A percentile compares a stretch with the other conserved stretches of the same genome.
Conservation (phyloP, 2,329 filamentous ascomycete genomes). For the Aspergillus luchuensis region DNA sequence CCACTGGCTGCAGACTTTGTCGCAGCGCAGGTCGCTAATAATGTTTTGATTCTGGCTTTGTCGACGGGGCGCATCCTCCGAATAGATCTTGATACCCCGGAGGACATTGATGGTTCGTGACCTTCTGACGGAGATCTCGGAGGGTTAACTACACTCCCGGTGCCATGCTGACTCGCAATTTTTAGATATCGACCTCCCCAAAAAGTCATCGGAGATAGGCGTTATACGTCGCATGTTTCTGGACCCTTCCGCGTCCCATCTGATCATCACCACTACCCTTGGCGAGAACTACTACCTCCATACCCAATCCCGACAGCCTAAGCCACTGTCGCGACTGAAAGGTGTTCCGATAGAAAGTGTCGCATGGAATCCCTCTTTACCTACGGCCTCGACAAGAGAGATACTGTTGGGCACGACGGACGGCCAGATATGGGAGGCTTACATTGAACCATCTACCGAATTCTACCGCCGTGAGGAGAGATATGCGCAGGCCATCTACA, state of each 20-base stretch:
- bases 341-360: conserved; percentile 86
- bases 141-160: neutral
- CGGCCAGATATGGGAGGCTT: conserved; percentile 91
- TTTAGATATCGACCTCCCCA: conserved; percentile 94
- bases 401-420: conserved; percentile 91
- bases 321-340: conserved; percentile 77
- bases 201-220: conserved; percentile 86
- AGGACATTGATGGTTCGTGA: conserved; percentile 82
- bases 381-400: conserved; percentile 91
- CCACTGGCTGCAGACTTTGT: conserved; percentile 94
- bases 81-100: conserved; percentile 89
- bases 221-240: conserved; percentile 96
- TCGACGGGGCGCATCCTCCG: conserved; percentile 89
- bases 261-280: conserved; percentile 85
- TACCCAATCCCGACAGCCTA: conserved; percentile 86
- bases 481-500: conserved; percentile 82
- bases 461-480: conserved; percentile 96
- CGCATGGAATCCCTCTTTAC: conserved; percentile 91
- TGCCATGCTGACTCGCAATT: conserved; percentile 21
- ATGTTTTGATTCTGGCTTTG: conserved; percentile 88
- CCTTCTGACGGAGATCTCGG: neutral
- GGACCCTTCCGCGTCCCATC: conserved; percentile 91
- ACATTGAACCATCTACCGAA: conserved; percentile 90
- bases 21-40: conserved; percentile 94
- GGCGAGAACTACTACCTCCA: conserved; percentile 99